Percentiles rank a stretch among this genome's conserved stretches.
phyloP scores from a whole-genome alignment of 2,329 filamentous ascomycete species.

The Xylaria sp. region DNA sequence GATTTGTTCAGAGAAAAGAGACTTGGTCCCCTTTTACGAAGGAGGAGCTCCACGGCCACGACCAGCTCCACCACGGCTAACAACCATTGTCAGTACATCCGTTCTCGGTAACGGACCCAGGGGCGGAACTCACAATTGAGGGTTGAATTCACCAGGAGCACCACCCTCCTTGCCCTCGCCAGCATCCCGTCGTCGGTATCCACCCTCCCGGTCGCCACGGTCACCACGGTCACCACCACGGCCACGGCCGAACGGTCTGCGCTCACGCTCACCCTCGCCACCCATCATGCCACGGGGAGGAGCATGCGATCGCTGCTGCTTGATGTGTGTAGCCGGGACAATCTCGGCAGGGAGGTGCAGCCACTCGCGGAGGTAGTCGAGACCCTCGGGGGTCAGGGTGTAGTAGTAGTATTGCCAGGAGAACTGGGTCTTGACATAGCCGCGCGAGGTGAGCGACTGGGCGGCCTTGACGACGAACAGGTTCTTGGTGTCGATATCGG shows the following conservation, averaged over 20 bases:
- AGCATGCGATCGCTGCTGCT: slow-evolving; percentile 99
- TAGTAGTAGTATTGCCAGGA: slow-evolving; percentile 99
- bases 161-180: slow-evolving; percentile 90
- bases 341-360: slow-evolving; percentile 99
- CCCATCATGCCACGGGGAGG: slow-evolving; percentile 99
- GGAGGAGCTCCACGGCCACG: slow-evolving; percentile 85
- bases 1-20: slow-evolving; percentile 54
- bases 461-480: slow-evolving; percentile 98
- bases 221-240: slow-evolving; percentile 74
- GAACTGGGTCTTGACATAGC: slow-evolving; percentile 99
- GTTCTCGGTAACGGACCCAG: slow-evolving; percentile 8
- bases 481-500: slow-evolving; percentile 99
- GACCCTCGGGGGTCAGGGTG: slow-evolving; percentile 98
- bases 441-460: slow-evolving; percentile 97
- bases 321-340: slow-evolving; percentile 99
- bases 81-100: slow-evolving; percentile 33
- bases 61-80: slow-evolving; percentile 85
- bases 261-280: slow-evolving; percentile 83
- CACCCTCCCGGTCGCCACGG: slow-evolving; percentile 86
- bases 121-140: slow-evolving; percentile 76
- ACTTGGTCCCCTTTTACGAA: slow-evolving; percentile 64
- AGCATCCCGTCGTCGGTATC: slow-evolving; percentile 90
- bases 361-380: slow-evolving; percentile 99
- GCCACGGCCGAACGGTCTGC: slow-evolving; percentile 84
- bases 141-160: slow-evolving; percentile 91